These are phyloP conservation scores for Notholithocarpus densiflorus DNA, from an alignment of 306 rosid species.

Conservation along the genomic window DNA sequence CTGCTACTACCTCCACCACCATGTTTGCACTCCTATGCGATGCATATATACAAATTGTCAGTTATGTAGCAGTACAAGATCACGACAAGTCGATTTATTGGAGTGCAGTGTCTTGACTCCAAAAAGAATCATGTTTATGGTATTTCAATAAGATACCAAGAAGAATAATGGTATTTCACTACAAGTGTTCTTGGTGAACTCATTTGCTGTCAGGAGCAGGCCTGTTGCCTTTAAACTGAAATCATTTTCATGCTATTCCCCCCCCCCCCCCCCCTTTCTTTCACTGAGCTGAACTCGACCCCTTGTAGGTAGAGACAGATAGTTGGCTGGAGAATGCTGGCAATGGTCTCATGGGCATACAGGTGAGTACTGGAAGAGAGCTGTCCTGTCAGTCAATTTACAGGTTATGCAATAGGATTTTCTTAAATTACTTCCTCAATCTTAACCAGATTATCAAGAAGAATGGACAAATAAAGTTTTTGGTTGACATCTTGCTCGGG, in stretches of 20 bases:
- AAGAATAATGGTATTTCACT: not conserved
- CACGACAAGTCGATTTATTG: not conserved
- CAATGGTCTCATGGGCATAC: constrained; percentile 89
- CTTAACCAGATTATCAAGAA: constrained; percentile 54
- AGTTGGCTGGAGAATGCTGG: constrained; percentile 97
- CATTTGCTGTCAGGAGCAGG: not conserved
- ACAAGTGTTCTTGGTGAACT: not conserved
- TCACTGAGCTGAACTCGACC: not conserved
- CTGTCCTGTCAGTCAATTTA: not conserved
- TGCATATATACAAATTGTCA: no score
- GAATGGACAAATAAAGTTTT: constrained; percentile 64
- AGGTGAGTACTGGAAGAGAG: constrained; percentile 36
- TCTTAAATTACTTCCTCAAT: constrained; percentile 1
- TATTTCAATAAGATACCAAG: not conserved
- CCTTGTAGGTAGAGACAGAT: constrained; percentile 71
- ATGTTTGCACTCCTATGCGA: not conserved
- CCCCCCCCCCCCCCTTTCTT: not conserved
- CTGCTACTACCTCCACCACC: not conserved
- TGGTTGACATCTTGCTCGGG: constrained; percentile 68
- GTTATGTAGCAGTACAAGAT: not conserved
- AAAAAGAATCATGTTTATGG: not conserved
- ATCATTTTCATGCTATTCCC: not conserved
- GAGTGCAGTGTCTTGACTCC: not conserved
- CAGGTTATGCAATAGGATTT: not conserved
- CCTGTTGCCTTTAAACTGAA: not conserved